Base-by-base conservation (phyloP, 108 stramenopile genomes). In the Discostella pseudostelligera region DNA sequence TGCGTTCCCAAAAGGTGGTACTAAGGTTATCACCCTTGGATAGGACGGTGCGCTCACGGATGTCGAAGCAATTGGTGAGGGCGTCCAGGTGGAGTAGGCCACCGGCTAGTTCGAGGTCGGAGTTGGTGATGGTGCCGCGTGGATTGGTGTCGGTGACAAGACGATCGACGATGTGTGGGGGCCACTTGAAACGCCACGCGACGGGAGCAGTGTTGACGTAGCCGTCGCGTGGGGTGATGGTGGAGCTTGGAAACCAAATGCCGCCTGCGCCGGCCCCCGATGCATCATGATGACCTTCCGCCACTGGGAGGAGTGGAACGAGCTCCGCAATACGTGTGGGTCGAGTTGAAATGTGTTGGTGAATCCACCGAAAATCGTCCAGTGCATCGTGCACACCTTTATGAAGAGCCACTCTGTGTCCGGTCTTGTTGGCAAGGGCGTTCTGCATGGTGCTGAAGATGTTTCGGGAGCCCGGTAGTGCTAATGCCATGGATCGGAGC, bases 31-130 rank as follows among this genome's bases (percentile, higher is more conserved):
- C 78, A 11, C 48, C 64, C 14, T 53, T 42, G 19, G 39, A 67
- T 0, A 61, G 55, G 20, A 57, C 28, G 4, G 78, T 77, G 26
- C 55, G 69, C 53, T 81, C 70, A 1, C 69, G 56, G 19, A 78
- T 21, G 35, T 81, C 70, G 47, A 48, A 61, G 22, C 37, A 16
- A 2, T 61, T 59, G 12, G 57, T 72, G 5, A 79, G 29, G 28
- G 72, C 69, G 21, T 83, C 85, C 17, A 70, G 55, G 35, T 84
- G 83, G 7, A 69, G 54, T 0, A 87, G 44, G 0, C 69, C 74
- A 21, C 72, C 72, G 35, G 72, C 67, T 0, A 79, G 53, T 56
- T 79, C 78, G 9, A 74, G 67, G 44, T 74, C 78, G n/a, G 61
- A 70, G 46, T 66, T 79, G 17, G 72, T 56, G 45, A 79, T 58